Base-by-base conservation (phyloP, 225 moss, liverwort and hornwort genomes). In the Marchantia polymorpha region DNA sequence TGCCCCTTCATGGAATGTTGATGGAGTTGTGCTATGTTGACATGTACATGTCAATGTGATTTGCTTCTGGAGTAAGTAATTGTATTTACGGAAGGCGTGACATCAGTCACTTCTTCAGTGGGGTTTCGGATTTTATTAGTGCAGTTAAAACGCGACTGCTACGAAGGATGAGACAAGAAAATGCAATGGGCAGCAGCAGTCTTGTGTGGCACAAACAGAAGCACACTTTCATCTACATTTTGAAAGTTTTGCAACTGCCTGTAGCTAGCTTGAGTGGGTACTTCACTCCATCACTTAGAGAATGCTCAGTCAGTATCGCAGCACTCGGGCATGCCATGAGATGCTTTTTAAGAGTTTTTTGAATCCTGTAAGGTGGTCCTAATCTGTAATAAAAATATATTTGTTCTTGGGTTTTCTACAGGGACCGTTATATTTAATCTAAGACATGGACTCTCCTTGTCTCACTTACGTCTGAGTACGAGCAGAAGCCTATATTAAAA, bases 371-470 rank as follows among this genome's bases (percentile, higher is more conserved):
- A 77, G 69, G 8, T 78, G 64, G 39, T 70, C 39, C 53, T 66
- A 64, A 30, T 71, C 80, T 81, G 81, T 84, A 81, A 68, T 67
- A 84, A 78, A 77, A 73, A 25, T 53, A 73, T 73, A 73, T 73
- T 52, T 25, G 23, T 73, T 73, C 52, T 11, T 73, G 52, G 73
- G 23, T 25, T 73, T 73, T 53, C 53, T 51, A 73, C 49, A 20
- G 8, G 49, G 48, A 71, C 49, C 3, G 20, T 48, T 14, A 8
- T 0, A 7, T n/a, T 10, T 20, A 48, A 47, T 19, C 29, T 39
- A 15, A 17, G 15, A 4, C 69, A 39, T 29, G 31, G 10, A 29
- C 7, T 8, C 69, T 39, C 3, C 46, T 69, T 69, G 16, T 14
- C 69, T 69, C 12, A n/a, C 4, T 63, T 14, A 7, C 58, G 4